phyloP scores from a whole-genome alignment of 805 yeast species.

The Wickerhamomyces chambardii region DNA sequence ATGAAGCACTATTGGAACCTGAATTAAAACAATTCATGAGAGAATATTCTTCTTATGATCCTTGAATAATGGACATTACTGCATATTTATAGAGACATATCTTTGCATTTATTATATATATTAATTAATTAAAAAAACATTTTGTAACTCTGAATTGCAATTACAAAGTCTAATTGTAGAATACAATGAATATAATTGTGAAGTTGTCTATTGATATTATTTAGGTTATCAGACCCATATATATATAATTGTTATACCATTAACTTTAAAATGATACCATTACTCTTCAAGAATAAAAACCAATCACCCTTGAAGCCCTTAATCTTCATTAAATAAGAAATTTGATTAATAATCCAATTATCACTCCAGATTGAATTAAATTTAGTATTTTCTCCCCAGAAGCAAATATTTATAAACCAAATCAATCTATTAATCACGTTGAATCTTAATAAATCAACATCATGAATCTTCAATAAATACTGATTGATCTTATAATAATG shows the following conservation, averaged over 20 bases:
- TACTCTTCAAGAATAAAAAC: background rate
- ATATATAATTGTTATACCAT: background rate
- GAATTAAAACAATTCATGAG: conserved; percentile 7
- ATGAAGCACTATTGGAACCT: background rate
- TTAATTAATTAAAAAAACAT: too few species aligned
- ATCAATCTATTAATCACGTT: background rate
- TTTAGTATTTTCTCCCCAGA: background rate
- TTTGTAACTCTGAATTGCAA: too few species aligned
- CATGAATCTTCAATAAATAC: background rate
- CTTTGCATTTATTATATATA: too few species aligned
- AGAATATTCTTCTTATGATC: too few species aligned
- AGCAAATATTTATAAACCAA: background rate
- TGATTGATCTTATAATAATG: conserved; percentile 5
- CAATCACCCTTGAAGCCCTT: background rate
- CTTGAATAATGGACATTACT: too few species aligned
- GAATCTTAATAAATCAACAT: background rate
- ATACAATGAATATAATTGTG: too few species aligned
- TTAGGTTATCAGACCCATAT: too few species aligned
- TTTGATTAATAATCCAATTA: background rate
- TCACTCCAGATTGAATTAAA: background rate
- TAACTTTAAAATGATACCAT: background rate
- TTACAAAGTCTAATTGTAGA: too few species aligned
- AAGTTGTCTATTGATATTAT: too few species aligned
- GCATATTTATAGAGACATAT: too few species aligned
- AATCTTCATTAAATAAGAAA: background rate